phyloP scores from a whole-genome alignment of 805 yeast species.

The Cephaloascus fragrans region DNA sequence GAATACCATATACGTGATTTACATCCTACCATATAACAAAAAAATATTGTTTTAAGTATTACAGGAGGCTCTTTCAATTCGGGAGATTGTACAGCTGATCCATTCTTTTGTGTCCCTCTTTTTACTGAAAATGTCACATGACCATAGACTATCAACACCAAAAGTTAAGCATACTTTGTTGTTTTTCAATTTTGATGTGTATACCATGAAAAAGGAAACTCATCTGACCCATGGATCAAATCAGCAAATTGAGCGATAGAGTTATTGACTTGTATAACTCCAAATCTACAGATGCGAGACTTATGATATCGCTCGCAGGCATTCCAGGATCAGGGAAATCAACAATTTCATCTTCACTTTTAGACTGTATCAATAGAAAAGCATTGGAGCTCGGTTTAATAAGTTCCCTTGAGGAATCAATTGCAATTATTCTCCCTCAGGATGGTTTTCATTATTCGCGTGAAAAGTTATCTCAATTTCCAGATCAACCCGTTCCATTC shows the following conservation, averaged over 20 bases:
- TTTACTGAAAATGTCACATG: too few relatives aligned
- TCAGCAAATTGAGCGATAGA: background rate
- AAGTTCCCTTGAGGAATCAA: conserved; percentile 2
- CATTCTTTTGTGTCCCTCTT: too few relatives aligned
- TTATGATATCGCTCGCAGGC: conserved; percentile 57
- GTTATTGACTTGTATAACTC: background rate
- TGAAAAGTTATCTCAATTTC: conserved; percentile 32
- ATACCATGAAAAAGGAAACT: too few relatives aligned
- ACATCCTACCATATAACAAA: too few relatives aligned
- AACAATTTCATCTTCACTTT: conserved; percentile 45
- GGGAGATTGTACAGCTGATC: too few relatives aligned
- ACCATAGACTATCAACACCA: too few relatives aligned
- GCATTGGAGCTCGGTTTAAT: background rate
- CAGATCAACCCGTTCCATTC: conserved; percentile 48
- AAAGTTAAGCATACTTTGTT: too few relatives aligned
- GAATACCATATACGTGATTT: too few relatives aligned
- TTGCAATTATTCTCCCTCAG: conserved; percentile 52
- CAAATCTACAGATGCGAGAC: conserved; percentile 15
- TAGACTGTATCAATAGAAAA: conserved; percentile 24
- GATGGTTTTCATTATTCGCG: conserved; percentile 71
- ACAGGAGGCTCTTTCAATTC: too few relatives aligned
- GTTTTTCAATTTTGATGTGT: too few relatives aligned
- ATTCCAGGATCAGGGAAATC: conserved; percentile 85
- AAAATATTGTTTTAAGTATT: too few relatives aligned
- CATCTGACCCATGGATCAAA: background rate